These are phyloP conservation scores for Thamnidium elegans DNA, from an alignment of 192 early-diverging fungal genomes.

Conservation along the genomic window DNA sequence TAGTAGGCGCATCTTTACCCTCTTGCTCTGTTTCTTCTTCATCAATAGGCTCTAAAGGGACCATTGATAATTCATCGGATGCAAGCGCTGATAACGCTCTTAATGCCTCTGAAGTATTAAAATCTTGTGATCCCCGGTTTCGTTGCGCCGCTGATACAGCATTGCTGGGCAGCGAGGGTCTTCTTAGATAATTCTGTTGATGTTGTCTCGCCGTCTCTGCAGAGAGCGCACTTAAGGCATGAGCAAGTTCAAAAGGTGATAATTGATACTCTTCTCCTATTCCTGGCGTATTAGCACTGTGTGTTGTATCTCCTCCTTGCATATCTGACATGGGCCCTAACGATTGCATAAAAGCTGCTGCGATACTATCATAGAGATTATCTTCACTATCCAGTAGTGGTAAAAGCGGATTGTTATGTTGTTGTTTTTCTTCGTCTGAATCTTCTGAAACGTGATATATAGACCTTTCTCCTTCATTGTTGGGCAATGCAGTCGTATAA, in stretches of 20 bases:
- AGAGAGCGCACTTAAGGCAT: slow-evolving; percentile 1
- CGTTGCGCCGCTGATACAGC: slow-evolving; percentile 16
- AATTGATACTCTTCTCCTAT: slow-evolving; percentile 9
- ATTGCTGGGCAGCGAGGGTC: slow-evolving; percentile 21
- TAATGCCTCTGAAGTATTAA: slow-evolving; percentile 13
- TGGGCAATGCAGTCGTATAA: not conserved
- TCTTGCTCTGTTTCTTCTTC: not conserved
- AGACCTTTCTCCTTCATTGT: slow-evolving; percentile 17
- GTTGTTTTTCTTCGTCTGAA: not conserved
- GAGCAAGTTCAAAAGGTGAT: slow-evolving; percentile 15
- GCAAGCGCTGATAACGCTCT: slow-evolving; percentile 20
- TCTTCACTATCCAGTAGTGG: slow-evolving; percentile 10
- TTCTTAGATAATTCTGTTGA: slow-evolving; percentile 6
- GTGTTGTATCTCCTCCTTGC: not conserved
- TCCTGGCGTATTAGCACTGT: not conserved
- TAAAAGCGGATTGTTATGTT: slow-evolving; percentile 4
- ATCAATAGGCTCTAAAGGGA: not conserved
- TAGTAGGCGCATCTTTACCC: slow-evolving; percentile 5
- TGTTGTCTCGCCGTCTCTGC: not conserved
- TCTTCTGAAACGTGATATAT: not conserved
- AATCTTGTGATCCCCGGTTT: not conserved
- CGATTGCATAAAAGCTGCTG: slow-evolving; percentile 25
- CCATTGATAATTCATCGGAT: slow-evolving; percentile 4
- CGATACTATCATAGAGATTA: slow-evolving; percentile 20
- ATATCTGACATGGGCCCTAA: slow-evolving; percentile 9